A percentile compares a stretch with the other conserved stretches of the same genome.
Conservation (phyloP, 2,329 filamentous ascomycete species). For the Xylariales sp. region DNA sequence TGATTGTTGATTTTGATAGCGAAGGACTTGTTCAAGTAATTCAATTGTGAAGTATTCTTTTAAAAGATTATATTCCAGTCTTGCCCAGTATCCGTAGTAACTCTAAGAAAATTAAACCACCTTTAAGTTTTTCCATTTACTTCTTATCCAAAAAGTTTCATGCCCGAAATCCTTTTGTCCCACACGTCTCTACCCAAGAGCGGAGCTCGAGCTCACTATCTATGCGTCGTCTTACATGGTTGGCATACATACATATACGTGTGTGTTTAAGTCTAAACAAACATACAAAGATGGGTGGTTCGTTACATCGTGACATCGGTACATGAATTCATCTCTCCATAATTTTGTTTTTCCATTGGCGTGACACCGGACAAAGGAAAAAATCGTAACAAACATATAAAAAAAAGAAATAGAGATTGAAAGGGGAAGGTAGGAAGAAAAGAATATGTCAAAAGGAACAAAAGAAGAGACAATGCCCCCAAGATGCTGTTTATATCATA, state of each 20-base stretch:
- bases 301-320: conserved; percentile 1
- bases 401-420: neutral
- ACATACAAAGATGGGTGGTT: conserved; percentile 4
- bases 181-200: no score
- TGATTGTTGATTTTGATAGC: no score
- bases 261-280: no score
- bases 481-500: no score
- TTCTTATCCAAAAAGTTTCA: neutral
- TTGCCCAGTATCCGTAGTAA: neutral
- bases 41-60: neutral
- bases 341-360: no score
- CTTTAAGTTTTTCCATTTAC: neutral
- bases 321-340: conserved; percentile 5
- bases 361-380: neutral
- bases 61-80: neutral
- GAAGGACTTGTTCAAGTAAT: no score
- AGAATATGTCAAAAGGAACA: neutral
- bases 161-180: neutral
- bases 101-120: neutral
- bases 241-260: conserved; percentile 3
- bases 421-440: no score
- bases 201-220: conserved; percentile 6
- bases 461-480: neutral
- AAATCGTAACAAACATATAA: neutral
- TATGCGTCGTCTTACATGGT: conserved; percentile 5